phyloP scores from a whole-genome alignment of 768 basidiomycete genomes.

The Favolaschia claudopus region DNA sequence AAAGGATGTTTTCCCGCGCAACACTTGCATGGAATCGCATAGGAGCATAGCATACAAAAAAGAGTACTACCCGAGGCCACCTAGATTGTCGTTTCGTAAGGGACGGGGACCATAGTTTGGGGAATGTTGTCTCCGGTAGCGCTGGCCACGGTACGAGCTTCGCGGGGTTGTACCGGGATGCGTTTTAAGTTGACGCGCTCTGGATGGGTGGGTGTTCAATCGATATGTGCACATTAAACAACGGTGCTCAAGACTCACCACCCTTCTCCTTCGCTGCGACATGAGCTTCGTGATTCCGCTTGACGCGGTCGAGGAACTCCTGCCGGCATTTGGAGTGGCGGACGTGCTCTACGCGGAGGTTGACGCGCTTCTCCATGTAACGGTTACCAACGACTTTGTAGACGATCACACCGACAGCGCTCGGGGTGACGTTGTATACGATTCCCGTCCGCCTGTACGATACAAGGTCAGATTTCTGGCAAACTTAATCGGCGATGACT shows the following conservation, averaged over 20 bases:
- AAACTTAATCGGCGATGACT: neutral
- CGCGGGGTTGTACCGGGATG: constrained; percentile 82
- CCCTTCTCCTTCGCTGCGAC: constrained; percentile 90
- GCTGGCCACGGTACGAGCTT: constrained; percentile 76
- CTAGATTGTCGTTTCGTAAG: constrained; percentile 98
- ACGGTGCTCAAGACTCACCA: too few relatives aligned
- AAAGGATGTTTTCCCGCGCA: too few relatives aligned
- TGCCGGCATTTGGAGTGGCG: constrained; percentile 96
- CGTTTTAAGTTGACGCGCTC: constrained; percentile 89
- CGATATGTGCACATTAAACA: too few relatives aligned
- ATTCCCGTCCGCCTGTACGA: constrained; percentile 91
- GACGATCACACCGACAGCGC: constrained; percentile 94
- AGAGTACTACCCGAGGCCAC: constrained; percentile 28
- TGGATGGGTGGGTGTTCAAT: too few relatives aligned
- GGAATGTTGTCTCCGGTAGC: constrained; percentile 70
- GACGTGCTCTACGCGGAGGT: constrained; percentile 96
- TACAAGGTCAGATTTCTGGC: constrained; percentile 10
- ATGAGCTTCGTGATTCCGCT: constrained; percentile 86
- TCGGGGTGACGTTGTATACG: constrained; percentile 96
- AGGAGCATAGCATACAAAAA: constrained; percentile 26
- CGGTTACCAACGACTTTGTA: constrained; percentile 99
- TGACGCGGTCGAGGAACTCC: constrained; percentile 96
- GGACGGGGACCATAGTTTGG: constrained; percentile 91
- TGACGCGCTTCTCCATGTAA: constrained; percentile 99
- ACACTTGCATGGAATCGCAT: constrained; percentile 19